phyloP scores from a whole-genome alignment of 140 eudicot species.

The Senecio squalidus region DNA sequence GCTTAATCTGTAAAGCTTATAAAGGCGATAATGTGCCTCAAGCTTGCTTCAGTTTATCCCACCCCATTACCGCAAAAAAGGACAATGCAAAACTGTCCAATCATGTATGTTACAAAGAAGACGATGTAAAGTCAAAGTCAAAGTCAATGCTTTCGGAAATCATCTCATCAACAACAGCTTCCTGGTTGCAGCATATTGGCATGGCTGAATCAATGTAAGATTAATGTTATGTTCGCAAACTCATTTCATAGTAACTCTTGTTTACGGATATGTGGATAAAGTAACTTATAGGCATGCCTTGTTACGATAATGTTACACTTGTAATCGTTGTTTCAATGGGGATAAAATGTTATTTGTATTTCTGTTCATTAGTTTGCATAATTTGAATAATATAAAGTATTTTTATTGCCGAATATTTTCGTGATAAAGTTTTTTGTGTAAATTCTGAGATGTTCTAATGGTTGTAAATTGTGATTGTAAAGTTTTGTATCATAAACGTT shows the following conservation, averaged over 20 bases:
- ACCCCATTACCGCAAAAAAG: slow-evolving; percentile 6
- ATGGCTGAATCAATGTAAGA: slow-evolving; percentile 26
- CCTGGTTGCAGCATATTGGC: slow-evolving; percentile 29
- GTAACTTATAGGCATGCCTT: too few species aligned
- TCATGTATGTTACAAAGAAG: slow-evolving; percentile 44
- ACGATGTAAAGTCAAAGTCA: slow-evolving; percentile 23
- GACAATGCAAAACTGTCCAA: slow-evolving; percentile 17
- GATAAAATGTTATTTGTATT: too few species aligned
- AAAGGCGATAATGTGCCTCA: slow-evolving; percentile 56
- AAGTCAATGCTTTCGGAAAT: slow-evolving; percentile 26
- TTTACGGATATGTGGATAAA: too few species aligned
- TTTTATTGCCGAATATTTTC: too few species aligned
- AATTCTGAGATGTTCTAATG: too few species aligned
- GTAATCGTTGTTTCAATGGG: too few species aligned
- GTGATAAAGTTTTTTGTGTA: too few species aligned
- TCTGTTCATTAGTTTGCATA: too few species aligned
- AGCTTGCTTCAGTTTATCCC: slow-evolving; percentile 41
- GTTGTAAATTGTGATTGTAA: too few species aligned
- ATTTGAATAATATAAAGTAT: too few species aligned
- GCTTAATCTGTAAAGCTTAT: slow-evolving; percentile 75
- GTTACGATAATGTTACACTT: too few species aligned
- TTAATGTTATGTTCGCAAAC: slow-evolving; percentile 5
- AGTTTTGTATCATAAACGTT: too few species aligned
- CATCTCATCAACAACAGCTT: slow-evolving; percentile 22
- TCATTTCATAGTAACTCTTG: neutral